Percentiles rank a stretch among this genome's conserved stretches.
Evolutionary conservation across 2,329 filamentous ascomycete species (phyloP).

Genomic region (Huntiella moniliformis): DNA sequence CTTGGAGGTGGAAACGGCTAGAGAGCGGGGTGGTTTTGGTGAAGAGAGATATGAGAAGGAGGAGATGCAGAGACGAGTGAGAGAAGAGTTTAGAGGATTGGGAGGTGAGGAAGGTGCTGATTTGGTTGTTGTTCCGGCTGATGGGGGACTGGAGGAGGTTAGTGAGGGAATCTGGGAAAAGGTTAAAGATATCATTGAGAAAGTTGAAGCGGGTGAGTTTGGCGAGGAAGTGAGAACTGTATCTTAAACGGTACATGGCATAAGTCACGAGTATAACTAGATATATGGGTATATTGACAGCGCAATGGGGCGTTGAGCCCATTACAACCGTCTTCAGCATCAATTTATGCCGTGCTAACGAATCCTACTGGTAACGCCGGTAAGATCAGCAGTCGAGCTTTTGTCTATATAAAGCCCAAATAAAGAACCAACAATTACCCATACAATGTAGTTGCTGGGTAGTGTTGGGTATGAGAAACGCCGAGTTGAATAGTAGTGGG

Average conservation of each 20-base stretch:
- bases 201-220: constrained; percentile 26
- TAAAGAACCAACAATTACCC: background rate
- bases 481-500: constrained; percentile 4
- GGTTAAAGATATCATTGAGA: constrained; percentile 27
- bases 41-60: constrained; percentile 74
- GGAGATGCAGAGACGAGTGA: constrained; percentile 63
- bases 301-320: constrained; percentile 17
- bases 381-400: too few species aligned
- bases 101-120: constrained; percentile 21
- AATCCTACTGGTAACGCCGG: too few species aligned
- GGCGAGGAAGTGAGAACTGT: background rate
- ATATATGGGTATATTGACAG: too few species aligned
- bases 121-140: constrained; percentile 35
- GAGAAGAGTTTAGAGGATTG: constrained; percentile 41
- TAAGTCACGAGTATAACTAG: too few species aligned
- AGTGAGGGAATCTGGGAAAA: constrained; percentile 35
- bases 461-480: background rate
- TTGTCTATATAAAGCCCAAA: background rate
- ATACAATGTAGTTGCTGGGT: too few species aligned
- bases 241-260: background rate
- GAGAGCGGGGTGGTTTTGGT: constrained; percentile 68
- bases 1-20: constrained; percentile 53
- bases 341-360: too few species aligned
- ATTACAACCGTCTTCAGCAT: background rate
- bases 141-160: constrained; percentile 35